These are phyloP conservation scores for Verticillium tricorpus DNA, from an alignment of 2,329 filamentous ascomycete species.

Conservation along the genomic window DNA sequence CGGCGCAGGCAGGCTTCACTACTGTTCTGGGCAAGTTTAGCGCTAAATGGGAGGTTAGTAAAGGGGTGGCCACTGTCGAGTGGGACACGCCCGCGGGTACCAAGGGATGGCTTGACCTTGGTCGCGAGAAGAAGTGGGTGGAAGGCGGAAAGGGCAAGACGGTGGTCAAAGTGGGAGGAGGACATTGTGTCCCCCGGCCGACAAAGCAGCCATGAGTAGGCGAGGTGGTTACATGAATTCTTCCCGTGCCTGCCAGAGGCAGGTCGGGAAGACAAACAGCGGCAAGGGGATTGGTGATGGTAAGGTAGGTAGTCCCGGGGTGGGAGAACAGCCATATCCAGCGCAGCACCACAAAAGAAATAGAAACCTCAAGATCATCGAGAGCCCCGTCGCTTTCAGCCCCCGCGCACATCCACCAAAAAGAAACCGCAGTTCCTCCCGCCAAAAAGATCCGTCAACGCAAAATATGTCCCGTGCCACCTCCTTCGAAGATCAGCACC, in stretches of 20 bases:
- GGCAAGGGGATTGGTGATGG: background rate
- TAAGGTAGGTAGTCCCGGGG: background rate
- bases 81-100: conserved; percentile 10
- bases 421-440: background rate
- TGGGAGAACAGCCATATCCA: background rate
- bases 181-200: background rate
- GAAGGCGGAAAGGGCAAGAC: conserved; percentile 6
- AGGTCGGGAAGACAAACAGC: background rate
- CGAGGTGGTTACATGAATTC: background rate
- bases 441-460: background rate
- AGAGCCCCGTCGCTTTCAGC: background rate
- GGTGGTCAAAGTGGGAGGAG: background rate
- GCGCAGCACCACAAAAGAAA: background rate
- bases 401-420: background rate
- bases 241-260: background rate
- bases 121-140: conserved; percentile 3
- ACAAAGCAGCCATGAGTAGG: background rate
- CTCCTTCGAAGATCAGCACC: background rate
- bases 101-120: conserved; percentile 9
- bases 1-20: conserved; percentile 11
- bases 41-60: conserved; percentile 5
- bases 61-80: conserved; percentile 6
- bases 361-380: background rate
- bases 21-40: conserved; percentile 9
- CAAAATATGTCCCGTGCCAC: background rate